phyloP scores from a whole-genome alignment of 1,284 basidiomycete genomes.

The Filobasidium uniguttulatum region DNA sequence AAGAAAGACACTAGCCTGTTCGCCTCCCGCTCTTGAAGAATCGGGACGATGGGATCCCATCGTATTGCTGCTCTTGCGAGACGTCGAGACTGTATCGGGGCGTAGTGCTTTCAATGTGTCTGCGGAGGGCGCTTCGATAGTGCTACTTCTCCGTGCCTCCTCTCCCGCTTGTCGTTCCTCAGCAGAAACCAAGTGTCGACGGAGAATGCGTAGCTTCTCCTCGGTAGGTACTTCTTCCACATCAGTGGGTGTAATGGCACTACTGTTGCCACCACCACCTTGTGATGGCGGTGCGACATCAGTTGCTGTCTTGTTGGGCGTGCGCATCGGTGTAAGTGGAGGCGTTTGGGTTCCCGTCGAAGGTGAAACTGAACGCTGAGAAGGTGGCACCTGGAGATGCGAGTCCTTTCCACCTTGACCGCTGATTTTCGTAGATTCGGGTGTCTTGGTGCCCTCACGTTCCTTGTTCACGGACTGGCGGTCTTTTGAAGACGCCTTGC shows the following conservation, averaged over 20 bases:
- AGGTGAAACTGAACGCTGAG: background rate
- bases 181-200: slow-evolving; percentile 62
- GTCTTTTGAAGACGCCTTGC: slow-evolving; percentile 1
- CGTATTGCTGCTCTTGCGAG: too few relatives aligned
- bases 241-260: slow-evolving; percentile 13
- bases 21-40: too few relatives aligned
- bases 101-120: too few relatives aligned
- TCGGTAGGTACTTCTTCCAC: slow-evolving; percentile 44
- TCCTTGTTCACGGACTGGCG: background rate
- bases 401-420: background rate
- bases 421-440: background rate
- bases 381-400: background rate
- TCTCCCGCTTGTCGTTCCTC: slow-evolving; percentile 44
- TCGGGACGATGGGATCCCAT: too few relatives aligned
- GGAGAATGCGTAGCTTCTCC: slow-evolving; percentile 67
- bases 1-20: too few relatives aligned
- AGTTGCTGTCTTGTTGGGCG: background rate
- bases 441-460: background rate
- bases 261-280: background rate
- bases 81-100: too few relatives aligned
- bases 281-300: background rate
- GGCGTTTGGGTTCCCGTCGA: background rate
- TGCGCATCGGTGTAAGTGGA: background rate
- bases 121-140: slow-evolving; percentile 2
- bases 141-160: background rate